Evolutionary conservation across 106 monocot genomes (phyloP).

Genomic region (Dendrobium huoshanense): DNA sequence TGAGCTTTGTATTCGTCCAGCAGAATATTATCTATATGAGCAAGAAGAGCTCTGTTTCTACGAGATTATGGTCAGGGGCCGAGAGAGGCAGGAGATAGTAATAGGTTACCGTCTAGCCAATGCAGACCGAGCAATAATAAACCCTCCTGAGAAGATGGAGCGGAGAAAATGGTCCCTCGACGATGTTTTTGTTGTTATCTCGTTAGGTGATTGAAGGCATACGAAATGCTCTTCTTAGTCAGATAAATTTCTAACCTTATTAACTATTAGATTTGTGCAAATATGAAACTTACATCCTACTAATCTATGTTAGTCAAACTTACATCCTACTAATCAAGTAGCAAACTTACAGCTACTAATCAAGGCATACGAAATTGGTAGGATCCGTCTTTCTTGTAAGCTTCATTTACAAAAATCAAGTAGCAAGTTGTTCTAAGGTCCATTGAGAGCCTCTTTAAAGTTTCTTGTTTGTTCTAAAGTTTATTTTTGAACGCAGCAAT

Average conservation of each 20-base stretch:
- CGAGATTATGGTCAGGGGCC: slow-evolving; percentile 79
- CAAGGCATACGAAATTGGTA: no score
- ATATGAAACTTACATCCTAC: neutral
- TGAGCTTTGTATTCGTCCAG: slow-evolving; percentile 78
- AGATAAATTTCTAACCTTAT: neutral
- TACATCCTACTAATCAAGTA: no score
- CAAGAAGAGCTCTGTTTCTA: slow-evolving; percentile 82
- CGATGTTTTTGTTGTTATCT: slow-evolving; percentile 86
- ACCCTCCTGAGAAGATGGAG: slow-evolving; percentile 54
- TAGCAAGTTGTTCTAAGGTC: neutral
- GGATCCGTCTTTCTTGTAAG: neutral
- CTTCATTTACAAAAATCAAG: neutral
- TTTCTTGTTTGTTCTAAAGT: neutral
- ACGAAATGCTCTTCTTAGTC: no score
- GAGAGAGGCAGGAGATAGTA: slow-evolving; percentile 67
- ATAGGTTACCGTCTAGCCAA: slow-evolving; percentile 76
- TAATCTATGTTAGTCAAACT: no score
- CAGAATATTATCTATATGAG: slow-evolving; percentile 81
- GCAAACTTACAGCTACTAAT: no score
- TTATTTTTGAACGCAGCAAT: neutral
- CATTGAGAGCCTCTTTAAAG: neutral
- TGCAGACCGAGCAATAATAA: slow-evolving; percentile 70
- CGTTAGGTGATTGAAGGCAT: slow-evolving; percentile 39
- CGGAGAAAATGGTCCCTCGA: slow-evolving; percentile 72
- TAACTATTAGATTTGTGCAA: neutral